Evolutionary conservation across 1,139 yeast species (phyloP), one percentile per base, ranked within the genome.

Genomic region (Magnusiomyces sp.): DNA sequence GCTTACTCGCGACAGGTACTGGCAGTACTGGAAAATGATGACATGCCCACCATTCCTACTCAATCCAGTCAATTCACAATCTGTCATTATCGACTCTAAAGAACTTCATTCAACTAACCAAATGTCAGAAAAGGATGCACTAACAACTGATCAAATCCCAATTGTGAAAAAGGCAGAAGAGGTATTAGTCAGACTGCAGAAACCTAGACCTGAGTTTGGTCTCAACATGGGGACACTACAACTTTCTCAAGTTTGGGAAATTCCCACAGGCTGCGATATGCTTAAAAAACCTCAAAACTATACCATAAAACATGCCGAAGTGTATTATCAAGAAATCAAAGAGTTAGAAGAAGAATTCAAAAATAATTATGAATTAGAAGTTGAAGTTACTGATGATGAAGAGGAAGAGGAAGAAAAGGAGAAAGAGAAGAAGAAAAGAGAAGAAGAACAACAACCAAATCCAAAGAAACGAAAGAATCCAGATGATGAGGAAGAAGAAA

Each of bases 161-260:
- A 37, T 45, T 29, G 52, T 48, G 29, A 49, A 49, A 2, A 39
- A 38, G 11, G 56, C 58, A 1, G 36, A 44, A 13, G 51, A 49
- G n/a, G 52, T 53, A 40, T 52, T 61, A 9, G 51, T 50, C 9
- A 48, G 44, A 32, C 41, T 54, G 38, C 55, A 52, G 16, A 54
- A 53, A 46, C 63, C 62, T 5, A 55, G 62, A 32, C 59, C 55
- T 42, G 59, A 56, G 49, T 62, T 58, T 49, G 60, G 63, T 58
- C 62, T 63, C 51, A 45, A 59, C 3, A 62, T 68, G 66, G 71
- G 71, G 5, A 65, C 69, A n/a, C 62, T 69, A 3, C 62, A 67
- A 2, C 55, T 68, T 31, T 57, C 67, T 4, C 58, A 61, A 39
- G 55, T 61, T 13, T 65, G 69, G 70, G 59, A 60, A 45, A 56